Base-by-base conservation (phyloP, 2,329 filamentous ascomycete genomes). In the Blastomyces gilchristii region DNA sequence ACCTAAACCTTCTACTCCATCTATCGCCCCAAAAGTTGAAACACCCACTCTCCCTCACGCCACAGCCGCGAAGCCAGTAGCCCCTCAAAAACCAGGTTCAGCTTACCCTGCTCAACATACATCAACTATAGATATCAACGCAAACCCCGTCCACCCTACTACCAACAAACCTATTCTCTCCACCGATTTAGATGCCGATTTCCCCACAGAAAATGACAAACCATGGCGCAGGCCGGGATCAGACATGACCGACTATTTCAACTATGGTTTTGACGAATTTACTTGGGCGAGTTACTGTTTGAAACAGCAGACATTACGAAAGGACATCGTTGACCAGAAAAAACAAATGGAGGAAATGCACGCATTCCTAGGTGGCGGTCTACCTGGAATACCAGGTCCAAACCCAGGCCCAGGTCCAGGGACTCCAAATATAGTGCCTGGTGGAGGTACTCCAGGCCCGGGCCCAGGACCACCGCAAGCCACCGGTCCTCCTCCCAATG, bases 221-320 rank as follows among this genome's bases (percentile, higher is more conserved):
- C 92, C 93, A 22, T 99, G 94, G 94, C 87, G 94, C 54, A 87
- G 92, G 67, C 94, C 94, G 0, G 94, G 94, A 57, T 92, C 93
- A 12, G 94, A 99, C 71, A 85, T 96, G 62, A 94, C 89, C 64
- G 94, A 99, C 74, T 97, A 96, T 78, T 97, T 97, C 84, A 97
- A 97, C 80, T 97, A 97, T 76, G 93, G 93, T 64, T 97, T 97
- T 72, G 93, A 97, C 77, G 93, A 97, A 76, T 97, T 97, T 76
- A 96, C 92, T 0, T 99, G 94, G 94, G 89, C 92, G 6, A 84
- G 92, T 62, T 99, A 99, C 74, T 91, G 92, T 41, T 81, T 91
- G 64, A 95, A 96, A 72, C 94, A 97, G 74, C 87, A 94, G 68
- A 81, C 81, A 31, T 82, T 97, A 70, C 85, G 89, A 22, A 85